These are phyloP conservation scores for Candida tammaniensis DNA, from an alignment of 805 yeast species.

Conservation along the genomic window DNA sequence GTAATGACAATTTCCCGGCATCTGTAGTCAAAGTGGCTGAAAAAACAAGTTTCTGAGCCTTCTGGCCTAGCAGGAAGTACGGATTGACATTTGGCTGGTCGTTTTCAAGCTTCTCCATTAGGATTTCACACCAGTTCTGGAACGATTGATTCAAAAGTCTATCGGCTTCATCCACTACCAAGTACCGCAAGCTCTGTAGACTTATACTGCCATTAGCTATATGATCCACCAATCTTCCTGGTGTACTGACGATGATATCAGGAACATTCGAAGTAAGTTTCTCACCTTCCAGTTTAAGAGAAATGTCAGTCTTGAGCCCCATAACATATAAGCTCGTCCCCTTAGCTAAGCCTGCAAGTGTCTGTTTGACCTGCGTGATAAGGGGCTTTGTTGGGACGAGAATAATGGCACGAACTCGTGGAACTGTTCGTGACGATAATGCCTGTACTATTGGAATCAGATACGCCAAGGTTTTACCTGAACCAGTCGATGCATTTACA, in stretches of 20 bases:
- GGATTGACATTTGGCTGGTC: conserved; percentile 15
- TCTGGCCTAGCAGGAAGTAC: conserved; percentile 31
- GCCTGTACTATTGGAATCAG: conserved; percentile 77
- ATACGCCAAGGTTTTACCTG: conserved; percentile 93
- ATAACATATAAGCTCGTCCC: conserved; percentile 69
- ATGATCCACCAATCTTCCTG: conserved; percentile 84
- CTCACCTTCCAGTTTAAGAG: conserved; percentile 60
- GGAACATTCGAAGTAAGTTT: conserved; percentile 50
- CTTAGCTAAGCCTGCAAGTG: conserved; percentile 54
- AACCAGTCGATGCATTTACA: conserved; percentile 93
- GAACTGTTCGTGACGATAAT: conserved; percentile 61
- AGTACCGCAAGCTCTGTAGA: conserved; percentile 53
- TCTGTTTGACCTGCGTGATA: conserved; percentile 73
- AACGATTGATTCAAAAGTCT: conserved; percentile 80
- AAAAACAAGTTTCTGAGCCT: conserved; percentile 66
- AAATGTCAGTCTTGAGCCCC: conserved; percentile 52
- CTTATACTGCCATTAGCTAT: conserved; percentile 40
- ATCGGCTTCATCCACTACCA: conserved; percentile 82
- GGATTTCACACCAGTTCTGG: conserved; percentile 83
- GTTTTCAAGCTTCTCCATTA: conserved; percentile 37
- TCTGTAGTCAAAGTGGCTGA: conserved; percentile 94
- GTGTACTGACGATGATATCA: conserved; percentile 69
- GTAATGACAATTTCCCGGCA: conserved; percentile 76
- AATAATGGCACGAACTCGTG: conserved; percentile 70
- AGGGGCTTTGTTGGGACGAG: conserved; percentile 90